These are phyloP conservation scores for Ophiostoma tasmaniense DNA, from an alignment of 2,329 filamentous ascomycete species.

Conservation along the genomic window DNA sequence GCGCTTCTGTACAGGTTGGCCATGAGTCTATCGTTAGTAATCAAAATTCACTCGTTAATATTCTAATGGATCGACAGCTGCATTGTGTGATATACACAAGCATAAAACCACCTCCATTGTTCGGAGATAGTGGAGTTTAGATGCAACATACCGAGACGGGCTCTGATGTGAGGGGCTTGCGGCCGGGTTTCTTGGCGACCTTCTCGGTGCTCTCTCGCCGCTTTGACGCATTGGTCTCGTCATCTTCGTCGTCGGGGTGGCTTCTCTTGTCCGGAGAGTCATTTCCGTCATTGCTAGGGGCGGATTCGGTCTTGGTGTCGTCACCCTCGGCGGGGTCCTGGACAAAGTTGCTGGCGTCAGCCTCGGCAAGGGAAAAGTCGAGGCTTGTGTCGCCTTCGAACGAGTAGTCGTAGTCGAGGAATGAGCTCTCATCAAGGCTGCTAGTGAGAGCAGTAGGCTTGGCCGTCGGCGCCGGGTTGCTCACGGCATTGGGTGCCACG, in stretches of 20 bases:
- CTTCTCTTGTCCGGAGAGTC: constrained; percentile 63
- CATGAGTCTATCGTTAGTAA: neutral
- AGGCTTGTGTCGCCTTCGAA: constrained; percentile 67
- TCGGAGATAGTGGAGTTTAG: constrained; percentile 12
- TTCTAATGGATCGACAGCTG: neutral
- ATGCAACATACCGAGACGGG: constrained; percentile 74
- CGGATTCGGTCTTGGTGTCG: constrained; percentile 29
- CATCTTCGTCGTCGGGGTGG: constrained; percentile 61
- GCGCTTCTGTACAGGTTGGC: constrained; percentile 55
- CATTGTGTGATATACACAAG: neutral
- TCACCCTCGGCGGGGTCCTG: constrained; percentile 38
- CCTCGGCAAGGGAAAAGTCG: constrained; percentile 57
- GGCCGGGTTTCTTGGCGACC: constrained; percentile 85
- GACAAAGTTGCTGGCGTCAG: constrained; percentile 44
- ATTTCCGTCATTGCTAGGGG: constrained; percentile 50
- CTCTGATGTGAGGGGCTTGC: constrained; percentile 91
- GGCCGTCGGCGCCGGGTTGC: constrained; percentile 36
- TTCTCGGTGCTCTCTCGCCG: constrained; percentile 78
- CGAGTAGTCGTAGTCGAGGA: constrained; percentile 72
- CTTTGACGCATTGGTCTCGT: constrained; percentile 49
- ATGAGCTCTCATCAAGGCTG: constrained; percentile 66
- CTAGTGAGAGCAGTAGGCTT: constrained; percentile 37
- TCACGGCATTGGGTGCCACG: constrained; percentile 41
- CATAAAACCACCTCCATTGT: constrained; percentile 15
- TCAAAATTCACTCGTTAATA: constrained; percentile 7